Percentiles rank a stretch among this genome's conserved stretches.
phyloP scores from a whole-genome alignment of 371 early-diverging fungal species.

The Mucor mucedo region DNA sequence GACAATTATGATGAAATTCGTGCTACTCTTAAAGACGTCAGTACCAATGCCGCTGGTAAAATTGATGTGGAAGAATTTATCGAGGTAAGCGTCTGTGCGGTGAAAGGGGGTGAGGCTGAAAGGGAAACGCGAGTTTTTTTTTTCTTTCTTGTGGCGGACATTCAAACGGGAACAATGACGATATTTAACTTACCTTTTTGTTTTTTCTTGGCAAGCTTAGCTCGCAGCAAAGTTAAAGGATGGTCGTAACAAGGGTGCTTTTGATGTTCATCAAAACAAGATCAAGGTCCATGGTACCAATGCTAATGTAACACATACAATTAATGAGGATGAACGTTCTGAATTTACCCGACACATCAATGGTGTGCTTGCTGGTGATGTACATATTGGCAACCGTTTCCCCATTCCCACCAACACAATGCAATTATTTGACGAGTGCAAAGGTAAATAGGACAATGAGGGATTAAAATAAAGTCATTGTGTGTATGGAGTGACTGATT shows the following conservation, averaged over 20 bases:
- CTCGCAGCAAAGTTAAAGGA: conserved; percentile 60
- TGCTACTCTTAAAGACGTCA: conserved; percentile 71
- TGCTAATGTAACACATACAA: conserved; percentile 90
- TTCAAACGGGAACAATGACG: conserved; percentile 16
- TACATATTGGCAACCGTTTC: conserved; percentile 79
- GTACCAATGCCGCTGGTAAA: conserved; percentile 72
- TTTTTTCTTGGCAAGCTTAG: conserved; percentile 19
- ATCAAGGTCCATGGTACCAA: conserved; percentile 87
- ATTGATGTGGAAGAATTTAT: conserved; percentile 86
- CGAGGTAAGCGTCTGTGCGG: conserved; percentile 57
- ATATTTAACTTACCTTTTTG: neutral
- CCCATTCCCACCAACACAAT: conserved; percentile 93
- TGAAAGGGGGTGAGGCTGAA: neutral
- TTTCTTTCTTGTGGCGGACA: conserved; percentile 5
- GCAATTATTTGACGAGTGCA: conserved; percentile 94
- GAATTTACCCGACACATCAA: conserved; percentile 95
- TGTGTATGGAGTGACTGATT: neutral
- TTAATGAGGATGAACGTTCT: conserved; percentile 96
- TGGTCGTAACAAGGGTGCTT: conserved; percentile 61
- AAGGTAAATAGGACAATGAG: conserved; percentile 30
- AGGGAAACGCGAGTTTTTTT: conserved; percentile 1
- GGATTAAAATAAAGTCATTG: neutral
- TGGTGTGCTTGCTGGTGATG: conserved; percentile 79
- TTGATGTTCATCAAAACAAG: conserved; percentile 74
- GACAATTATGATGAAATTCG: conserved; percentile 81